These are phyloP conservation scores for Lithohypha guttulata DNA, from an alignment of 2,329 filamentous ascomycete species.

Conservation along the genomic window DNA sequence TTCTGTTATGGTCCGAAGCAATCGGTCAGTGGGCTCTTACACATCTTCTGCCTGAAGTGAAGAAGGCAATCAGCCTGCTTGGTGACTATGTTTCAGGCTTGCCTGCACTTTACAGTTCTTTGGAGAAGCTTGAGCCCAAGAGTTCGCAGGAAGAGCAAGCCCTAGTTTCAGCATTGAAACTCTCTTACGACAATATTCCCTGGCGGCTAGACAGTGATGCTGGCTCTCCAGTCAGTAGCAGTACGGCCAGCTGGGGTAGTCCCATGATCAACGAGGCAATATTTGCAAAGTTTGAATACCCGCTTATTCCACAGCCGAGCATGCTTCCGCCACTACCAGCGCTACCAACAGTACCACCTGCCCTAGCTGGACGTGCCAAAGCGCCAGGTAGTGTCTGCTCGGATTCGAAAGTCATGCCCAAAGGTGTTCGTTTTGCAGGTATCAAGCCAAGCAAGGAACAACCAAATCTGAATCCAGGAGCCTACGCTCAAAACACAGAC, in stretches of 20 bases:
- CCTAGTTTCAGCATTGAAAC: constrained; percentile 15
- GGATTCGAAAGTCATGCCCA: neutral
- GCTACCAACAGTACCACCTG: neutral
- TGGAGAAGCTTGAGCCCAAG: constrained; percentile 12
- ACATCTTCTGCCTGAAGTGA: constrained; percentile 17
- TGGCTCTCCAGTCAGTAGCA: constrained; percentile 19
- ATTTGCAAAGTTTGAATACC: constrained; percentile 8
- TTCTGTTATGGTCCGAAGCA: constrained; percentile 18
- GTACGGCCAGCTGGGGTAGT: constrained; percentile 20
- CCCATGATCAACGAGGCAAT: constrained; percentile 11
- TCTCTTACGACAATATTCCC: constrained; percentile 17
- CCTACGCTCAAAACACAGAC: constrained; percentile 14
- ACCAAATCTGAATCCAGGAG: constrained; percentile 9
- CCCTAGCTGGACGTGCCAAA: too few relatives aligned
- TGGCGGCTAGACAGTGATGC: constrained; percentile 20
- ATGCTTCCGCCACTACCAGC: neutral
- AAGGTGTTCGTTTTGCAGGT: constrained; percentile 4
- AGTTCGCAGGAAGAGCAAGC: constrained; percentile 13
- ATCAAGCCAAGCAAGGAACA: neutral
- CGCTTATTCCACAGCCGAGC: neutral
- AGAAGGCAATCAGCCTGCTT: constrained; percentile 15
- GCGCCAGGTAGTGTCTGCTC: constrained; percentile 3
- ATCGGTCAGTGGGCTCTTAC: constrained; percentile 19
- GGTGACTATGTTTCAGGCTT: constrained; percentile 2
- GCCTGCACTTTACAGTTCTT: neutral